phyloP scores from a whole-genome alignment of 257 asterid genomes.

The Rubia yunnanensis region DNA sequence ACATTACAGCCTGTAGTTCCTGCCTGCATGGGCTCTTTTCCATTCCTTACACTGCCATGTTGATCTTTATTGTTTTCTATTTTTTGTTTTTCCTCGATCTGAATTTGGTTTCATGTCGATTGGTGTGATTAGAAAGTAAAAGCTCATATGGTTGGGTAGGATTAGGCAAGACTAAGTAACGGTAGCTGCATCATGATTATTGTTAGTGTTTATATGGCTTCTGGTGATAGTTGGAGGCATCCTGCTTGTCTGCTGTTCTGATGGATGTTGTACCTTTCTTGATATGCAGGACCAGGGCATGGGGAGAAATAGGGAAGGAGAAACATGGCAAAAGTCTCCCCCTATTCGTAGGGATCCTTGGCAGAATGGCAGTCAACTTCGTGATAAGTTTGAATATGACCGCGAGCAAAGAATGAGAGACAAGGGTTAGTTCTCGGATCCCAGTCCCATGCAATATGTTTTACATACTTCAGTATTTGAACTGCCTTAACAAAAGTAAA shows the following conservation, averaged over 20 bases:
- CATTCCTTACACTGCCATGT: too few species aligned
- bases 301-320: conserved; percentile 35
- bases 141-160: not conserved
- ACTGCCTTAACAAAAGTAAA: not conserved
- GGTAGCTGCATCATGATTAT: not conserved
- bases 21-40: not conserved
- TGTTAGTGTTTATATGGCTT: not conserved
- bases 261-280: not conserved
- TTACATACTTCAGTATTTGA: conserved; percentile 4
- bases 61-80: too few species aligned
- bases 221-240: not conserved
- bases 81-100: not conserved
- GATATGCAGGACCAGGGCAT: conserved; percentile 44
- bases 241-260: not conserved
- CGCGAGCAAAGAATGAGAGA: conserved; percentile 86
- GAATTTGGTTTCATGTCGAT: not conserved
- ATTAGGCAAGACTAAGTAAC: not conserved
- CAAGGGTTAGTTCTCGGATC: conserved; percentile 46
- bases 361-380: conserved; percentile 66
- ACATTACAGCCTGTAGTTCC: not conserved
- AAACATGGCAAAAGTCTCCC: conserved; percentile 55
- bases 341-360: conserved; percentile 52
- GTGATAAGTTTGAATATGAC: conserved; percentile 89
- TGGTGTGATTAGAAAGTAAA: not conserved
- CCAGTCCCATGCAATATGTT: conserved; percentile 7